A percentile compares a stretch with the other conserved stretches of the same genome.
Conservation (phyloP, 306 rosid genomes). For the Malus sylvestris region DNA sequence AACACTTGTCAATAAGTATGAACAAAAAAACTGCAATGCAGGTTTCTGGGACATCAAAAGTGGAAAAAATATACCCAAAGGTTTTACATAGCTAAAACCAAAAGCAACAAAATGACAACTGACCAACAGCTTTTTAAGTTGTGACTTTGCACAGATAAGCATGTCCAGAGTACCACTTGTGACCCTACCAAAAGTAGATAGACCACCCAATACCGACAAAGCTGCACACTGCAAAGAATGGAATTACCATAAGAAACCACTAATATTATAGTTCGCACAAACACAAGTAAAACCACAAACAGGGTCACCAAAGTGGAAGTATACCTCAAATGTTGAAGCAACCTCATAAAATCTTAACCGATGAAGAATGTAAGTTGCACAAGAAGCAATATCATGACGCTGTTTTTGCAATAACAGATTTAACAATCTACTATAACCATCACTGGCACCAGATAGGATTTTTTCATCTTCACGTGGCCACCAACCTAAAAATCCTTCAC, state of each 20-base stretch:
- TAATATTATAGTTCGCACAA: conserved; percentile 2
- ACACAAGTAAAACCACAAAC: not conserved
- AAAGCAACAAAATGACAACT: conserved; percentile 36
- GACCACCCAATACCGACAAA: conserved; percentile 64
- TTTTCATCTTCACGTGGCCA: conserved; percentile 91
- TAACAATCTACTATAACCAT: conserved; percentile 74
- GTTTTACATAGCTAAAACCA: conserved; percentile 18
- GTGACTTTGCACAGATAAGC: conserved; percentile 62
- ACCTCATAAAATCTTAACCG: conserved; percentile 87
- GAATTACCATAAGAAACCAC: conserved; percentile 31
- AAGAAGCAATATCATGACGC: conserved; percentile 84
- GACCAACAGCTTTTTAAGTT: conserved; percentile 82
- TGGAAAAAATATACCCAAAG: not conserved
- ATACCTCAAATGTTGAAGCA: conserved; percentile 88
- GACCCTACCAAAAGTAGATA: conserved; percentile 52
- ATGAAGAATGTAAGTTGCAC: conserved; percentile 73
- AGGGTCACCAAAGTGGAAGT: conserved; percentile 13
- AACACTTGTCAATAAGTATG: conserved; percentile 41
- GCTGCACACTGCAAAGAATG: conserved; percentile 73
- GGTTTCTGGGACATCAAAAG: not conserved
- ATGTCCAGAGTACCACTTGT: conserved; percentile 55
- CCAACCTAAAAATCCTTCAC: conserved; percentile 97
- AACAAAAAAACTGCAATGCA: conserved; percentile 18
- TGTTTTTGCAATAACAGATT: conserved; percentile 78
- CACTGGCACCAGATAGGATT: conserved; percentile 62